These are phyloP conservation scores for Myriosclerotinia duriaeana DNA, from an alignment of 2,329 filamentous ascomycete species.

Conservation along the genomic window DNA sequence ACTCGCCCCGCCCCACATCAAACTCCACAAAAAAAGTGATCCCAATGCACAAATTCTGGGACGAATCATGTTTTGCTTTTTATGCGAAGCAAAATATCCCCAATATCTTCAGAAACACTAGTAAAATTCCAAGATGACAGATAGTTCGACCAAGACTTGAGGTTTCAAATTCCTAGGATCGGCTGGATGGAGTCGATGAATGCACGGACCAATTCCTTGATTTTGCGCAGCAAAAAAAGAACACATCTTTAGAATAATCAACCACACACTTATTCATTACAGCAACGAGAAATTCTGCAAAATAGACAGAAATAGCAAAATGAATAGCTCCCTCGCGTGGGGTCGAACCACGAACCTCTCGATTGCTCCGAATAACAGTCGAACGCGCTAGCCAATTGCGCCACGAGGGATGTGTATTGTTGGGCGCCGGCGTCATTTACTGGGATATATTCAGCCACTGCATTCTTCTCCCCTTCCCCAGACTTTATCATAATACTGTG, in stretches of 20 bases:
- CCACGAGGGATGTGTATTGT: neutral
- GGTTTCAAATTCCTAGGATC: no score
- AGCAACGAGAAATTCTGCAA: no score
- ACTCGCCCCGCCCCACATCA: neutral
- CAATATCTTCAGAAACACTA: neutral
- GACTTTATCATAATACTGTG: no score
- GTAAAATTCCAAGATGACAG: neutral
- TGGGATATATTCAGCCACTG: neutral
- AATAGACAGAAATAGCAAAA: neutral
- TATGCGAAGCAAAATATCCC: neutral
- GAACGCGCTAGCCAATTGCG: slow-evolving; percentile 1
- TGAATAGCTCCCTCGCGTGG: neutral
- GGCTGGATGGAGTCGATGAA: no score
- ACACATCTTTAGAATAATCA: no score
- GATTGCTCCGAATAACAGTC: neutral
- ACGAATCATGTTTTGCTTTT: neutral
- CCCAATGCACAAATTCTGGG: neutral
- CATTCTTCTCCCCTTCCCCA: neutral
- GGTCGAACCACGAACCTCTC: neutral
- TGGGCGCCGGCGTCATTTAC: neutral
- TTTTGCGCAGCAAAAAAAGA: no score
- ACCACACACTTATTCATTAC: no score
- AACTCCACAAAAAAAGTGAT: neutral
- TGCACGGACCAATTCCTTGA: no score
- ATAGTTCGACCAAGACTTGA: neutral